phyloP scores from a whole-genome alignment of 2,329 filamentous ascomycete species.

The Didymella sp. region DNA sequence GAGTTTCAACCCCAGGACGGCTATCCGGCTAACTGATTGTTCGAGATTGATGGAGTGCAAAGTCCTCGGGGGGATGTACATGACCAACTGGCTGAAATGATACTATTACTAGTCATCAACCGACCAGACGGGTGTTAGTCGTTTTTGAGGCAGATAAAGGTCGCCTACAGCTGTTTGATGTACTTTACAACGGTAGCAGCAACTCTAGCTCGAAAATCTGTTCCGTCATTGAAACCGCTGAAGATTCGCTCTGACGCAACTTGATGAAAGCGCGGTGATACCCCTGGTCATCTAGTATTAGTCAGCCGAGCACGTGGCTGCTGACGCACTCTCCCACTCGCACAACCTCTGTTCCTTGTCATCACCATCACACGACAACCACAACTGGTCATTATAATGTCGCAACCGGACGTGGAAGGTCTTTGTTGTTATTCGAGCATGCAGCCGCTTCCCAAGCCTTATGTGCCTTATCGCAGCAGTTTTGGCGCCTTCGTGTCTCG shows the following conservation, averaged over 20 bases:
- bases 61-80: too few species aligned
- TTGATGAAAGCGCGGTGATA: neutral
- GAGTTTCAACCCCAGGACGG: constrained; percentile 16
- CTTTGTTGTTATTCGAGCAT: neutral
- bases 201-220: too few species aligned
- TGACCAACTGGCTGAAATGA: too few species aligned
- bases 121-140: too few species aligned
- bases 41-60: neutral
- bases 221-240: neutral
- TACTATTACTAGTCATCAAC: too few species aligned
- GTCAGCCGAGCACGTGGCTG: neutral
- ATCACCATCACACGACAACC: neutral
- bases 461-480: neutral
- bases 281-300: neutral
- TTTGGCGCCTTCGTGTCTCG: neutral
- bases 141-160: too few species aligned
- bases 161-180: too few species aligned
- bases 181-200: too few species aligned
- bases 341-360: neutral
- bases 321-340: neutral
- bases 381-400: too few species aligned
- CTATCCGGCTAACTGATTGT: constrained; percentile 17
- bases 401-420: neutral
- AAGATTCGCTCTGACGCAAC: neutral
- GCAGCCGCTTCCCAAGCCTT: neutral